Percentiles rank a stretch among this genome's conserved stretches.
These are phyloP conservation scores for Dimargaris xerosporica DNA, from an alignment of 192 early-diverging fungal genomes.

Conservation along the genomic window DNA sequence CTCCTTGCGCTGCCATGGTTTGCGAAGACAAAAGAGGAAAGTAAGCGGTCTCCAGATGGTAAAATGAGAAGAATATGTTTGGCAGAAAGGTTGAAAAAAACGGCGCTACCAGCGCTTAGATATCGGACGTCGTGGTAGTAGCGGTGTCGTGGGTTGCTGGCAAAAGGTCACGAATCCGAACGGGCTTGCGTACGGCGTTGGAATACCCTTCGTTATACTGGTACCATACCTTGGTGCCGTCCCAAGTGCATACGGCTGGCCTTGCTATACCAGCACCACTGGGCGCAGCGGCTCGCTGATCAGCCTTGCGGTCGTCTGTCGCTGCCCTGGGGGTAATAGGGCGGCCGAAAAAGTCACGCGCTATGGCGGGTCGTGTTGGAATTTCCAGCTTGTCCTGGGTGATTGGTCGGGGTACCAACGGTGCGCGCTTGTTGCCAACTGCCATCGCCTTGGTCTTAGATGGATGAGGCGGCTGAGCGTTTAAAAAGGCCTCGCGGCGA, in stretches of 20 bases:
- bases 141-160: no score
- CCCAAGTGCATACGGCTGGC: slow-evolving; percentile 8
- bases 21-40: no score
- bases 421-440: not conserved
- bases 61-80: no score
- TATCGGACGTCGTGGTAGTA: no score
- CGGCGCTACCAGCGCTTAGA: no score
- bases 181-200: slow-evolving; percentile 71
- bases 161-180: slow-evolving; percentile 46
- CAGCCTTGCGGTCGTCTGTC: slow-evolving; percentile 9
- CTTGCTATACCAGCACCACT: not conserved
- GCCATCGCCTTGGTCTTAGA: slow-evolving; percentile 4
- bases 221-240: slow-evolving; percentile 38
- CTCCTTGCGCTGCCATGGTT: no score
- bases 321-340: slow-evolving; percentile 22
- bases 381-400: not conserved
- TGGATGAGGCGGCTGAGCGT: not conserved
- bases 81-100: no score
- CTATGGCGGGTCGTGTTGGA: slow-evolving; percentile 10
- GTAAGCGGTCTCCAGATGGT: no score
- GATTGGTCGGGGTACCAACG: slow-evolving; percentile 2
- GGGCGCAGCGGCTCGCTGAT: slow-evolving; percentile 12
- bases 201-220: slow-evolving; percentile 82
- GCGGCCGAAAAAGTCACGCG: slow-evolving; percentile 73
- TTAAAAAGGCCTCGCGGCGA: not conserved